Percentiles rank a stretch among this genome's conserved stretches.
Evolutionary conservation across 257 asterid species (phyloP).

Genomic region (Schizonepeta tenuifolia): DNA sequence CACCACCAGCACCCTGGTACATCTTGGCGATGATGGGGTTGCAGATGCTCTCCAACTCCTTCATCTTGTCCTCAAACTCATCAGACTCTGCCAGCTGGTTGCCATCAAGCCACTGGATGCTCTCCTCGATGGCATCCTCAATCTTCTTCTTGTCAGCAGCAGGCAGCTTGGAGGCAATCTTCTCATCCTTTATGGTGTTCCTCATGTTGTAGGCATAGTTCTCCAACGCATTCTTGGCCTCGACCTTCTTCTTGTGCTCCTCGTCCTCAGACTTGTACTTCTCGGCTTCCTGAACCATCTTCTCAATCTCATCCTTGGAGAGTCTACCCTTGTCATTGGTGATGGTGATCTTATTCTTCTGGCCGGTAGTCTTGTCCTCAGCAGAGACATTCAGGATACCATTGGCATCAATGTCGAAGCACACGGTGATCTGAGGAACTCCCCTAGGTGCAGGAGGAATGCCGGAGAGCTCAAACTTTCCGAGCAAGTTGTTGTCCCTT

Average conservation of each 20-base stretch:
- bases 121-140: constrained; percentile 66
- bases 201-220: constrained; percentile 89
- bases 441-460: constrained; percentile 89
- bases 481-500: constrained; percentile 72
- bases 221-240: constrained; percentile 76
- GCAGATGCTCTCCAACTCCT: constrained; percentile 82
- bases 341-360: constrained; percentile 89
- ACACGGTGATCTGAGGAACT: constrained; percentile 81
- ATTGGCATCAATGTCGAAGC: constrained; percentile 84
- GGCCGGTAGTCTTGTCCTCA: constrained; percentile 87
- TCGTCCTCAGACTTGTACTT: constrained; percentile 85
- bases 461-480: constrained; percentile 83
- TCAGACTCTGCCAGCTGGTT: constrained; percentile 80
- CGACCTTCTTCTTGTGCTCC: constrained; percentile 87
- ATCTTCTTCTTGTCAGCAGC: constrained; percentile 70
- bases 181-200: constrained; percentile 82
- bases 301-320: constrained; percentile 83
- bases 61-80: constrained; percentile 87
- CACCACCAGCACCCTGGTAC: constrained; percentile 81
- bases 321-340: constrained; percentile 85
- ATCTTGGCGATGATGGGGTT: constrained; percentile 84
- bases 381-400: constrained; percentile 84
- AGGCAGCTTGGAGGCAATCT: constrained; percentile 67
- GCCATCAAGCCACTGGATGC: constrained; percentile 70
- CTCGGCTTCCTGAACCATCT: constrained; percentile 90